phyloP scores from a whole-genome alignment of 2,329 filamentous ascomycete species.

The Penicillium sp. region DNA sequence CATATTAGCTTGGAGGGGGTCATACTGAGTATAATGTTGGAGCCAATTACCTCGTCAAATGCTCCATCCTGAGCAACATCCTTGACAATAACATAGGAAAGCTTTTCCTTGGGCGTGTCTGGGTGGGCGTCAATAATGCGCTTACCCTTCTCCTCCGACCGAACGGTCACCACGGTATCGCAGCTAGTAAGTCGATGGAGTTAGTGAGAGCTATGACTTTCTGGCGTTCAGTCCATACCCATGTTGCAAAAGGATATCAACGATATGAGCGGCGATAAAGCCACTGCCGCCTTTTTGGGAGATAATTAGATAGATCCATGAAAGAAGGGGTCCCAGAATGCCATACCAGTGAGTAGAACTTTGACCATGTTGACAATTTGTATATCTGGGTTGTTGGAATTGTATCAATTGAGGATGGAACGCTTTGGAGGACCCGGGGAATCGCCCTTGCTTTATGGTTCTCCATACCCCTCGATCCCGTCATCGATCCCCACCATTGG shows the following conservation, averaged over 20 bases:
- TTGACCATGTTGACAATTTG: slow-evolving; percentile 33
- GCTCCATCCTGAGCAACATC: slow-evolving; percentile 70
- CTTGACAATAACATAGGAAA: slow-evolving; percentile 67
- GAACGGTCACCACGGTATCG: slow-evolving; percentile 63
- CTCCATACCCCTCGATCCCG: slow-evolving; percentile 21
- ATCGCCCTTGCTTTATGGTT: slow-evolving; percentile 16
- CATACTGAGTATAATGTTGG: neutral
- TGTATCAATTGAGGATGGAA: neutral
- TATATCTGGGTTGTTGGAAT: neutral
- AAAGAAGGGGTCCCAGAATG: neutral
- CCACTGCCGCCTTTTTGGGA: slow-evolving; percentile 54
- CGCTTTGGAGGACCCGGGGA: neutral
- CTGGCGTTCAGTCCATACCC: slow-evolving; percentile 33
- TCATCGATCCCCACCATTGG: slow-evolving; percentile 19
- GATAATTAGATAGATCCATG: slow-evolving; percentile 13
- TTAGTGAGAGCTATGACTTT: neutral
- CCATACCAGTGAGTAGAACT: slow-evolving; percentile 40
- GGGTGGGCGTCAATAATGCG: slow-evolving; percentile 59
- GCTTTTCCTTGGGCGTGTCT: slow-evolving; percentile 53
- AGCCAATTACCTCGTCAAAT: slow-evolving; percentile 58
- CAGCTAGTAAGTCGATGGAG: slow-evolving; percentile 41
- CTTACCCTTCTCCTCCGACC: slow-evolving; percentile 62
- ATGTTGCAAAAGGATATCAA: slow-evolving; percentile 58
- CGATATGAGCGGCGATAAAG: slow-evolving; percentile 66
- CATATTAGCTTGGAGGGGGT: neutral